These are phyloP conservation scores for Polytrichum commune DNA, from an alignment of 225 moss, liverwort and hornwort species.

Conservation along the genomic window DNA sequence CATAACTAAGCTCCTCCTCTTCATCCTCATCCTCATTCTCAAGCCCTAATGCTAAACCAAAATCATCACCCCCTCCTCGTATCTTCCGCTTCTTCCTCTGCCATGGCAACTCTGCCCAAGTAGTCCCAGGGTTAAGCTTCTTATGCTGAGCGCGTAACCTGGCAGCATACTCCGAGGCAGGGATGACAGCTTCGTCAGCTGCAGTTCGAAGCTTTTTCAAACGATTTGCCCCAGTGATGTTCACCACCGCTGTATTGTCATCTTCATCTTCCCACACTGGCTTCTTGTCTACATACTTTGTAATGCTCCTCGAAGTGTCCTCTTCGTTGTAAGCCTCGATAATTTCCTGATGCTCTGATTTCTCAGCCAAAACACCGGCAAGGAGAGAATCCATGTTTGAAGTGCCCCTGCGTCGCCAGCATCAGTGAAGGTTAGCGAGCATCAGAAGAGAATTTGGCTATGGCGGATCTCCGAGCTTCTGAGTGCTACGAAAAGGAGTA, in stretches of 20 bases:
- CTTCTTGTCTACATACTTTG: conserved; percentile 17
- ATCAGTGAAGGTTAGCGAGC: background rate
- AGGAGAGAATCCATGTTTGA: background rate
- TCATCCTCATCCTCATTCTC: conserved; percentile 41
- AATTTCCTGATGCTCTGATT: background rate
- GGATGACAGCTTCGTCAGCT: conserved; percentile 51
- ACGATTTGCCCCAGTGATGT: conserved; percentile 55
- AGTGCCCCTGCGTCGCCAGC: background rate
- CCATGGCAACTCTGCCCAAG: conserved; percentile 88
- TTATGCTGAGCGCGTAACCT: conserved; percentile 81
- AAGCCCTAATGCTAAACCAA: conserved; percentile 46
- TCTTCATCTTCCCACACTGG: conserved; percentile 90
- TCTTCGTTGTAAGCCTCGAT: too few species aligned
- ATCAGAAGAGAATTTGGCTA: background rate
- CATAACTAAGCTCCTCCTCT: conserved; percentile 17
- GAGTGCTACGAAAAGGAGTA: too few species aligned
- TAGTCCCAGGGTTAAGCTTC: conserved; percentile 67
- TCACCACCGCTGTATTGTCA: conserved; percentile 59
- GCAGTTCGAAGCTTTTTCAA: conserved; percentile 74
- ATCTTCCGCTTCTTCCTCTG: conserved; percentile 45
- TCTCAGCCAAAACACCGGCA: background rate
- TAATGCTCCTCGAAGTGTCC: too few species aligned
- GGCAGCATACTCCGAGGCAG: conserved; percentile 67
- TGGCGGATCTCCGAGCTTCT: too few species aligned
- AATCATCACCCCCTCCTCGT: conserved; percentile 19